A percentile compares a stretch with the other conserved stretches of the same genome.
Evolutionary conservation across 306 rosid genomes (phyloP).

Genomic region (Alnus glutinosa): DNA sequence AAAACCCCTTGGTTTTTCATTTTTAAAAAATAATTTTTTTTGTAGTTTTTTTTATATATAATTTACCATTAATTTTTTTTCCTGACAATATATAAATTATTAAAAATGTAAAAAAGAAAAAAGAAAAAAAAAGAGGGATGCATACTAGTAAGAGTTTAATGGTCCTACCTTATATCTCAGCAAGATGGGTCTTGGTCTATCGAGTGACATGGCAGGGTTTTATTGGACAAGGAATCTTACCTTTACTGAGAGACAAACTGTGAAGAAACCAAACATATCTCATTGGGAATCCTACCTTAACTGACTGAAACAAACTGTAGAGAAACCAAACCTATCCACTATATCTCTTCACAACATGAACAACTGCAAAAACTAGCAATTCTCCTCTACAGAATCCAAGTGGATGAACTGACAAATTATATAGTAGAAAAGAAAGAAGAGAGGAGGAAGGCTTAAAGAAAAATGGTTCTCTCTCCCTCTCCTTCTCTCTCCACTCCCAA

Average conservation of each 20-base stretch:
- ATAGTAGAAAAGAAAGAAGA: not conserved
- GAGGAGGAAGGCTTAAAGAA: conserved; percentile 10
- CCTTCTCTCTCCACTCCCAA: conserved; percentile 41
- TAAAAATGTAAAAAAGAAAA: no score
- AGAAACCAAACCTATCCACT: not conserved
- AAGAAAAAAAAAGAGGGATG: no score
- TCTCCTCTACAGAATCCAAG: not conserved
- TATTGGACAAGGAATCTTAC: conserved; percentile 9
- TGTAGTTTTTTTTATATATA: no score
- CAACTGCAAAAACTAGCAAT: not conserved
- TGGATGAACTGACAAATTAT: conserved; percentile 34
- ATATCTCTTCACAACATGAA: not conserved
- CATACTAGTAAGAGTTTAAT: no score
- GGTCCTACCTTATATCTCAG: no score
- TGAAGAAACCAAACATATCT: not conserved
- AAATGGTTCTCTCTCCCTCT: conserved; percentile 56
- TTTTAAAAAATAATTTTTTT: no score
- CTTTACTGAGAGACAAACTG: not conserved
- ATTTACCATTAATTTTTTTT: no score
- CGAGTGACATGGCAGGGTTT: conserved; percentile 9
- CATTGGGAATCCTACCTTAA: not conserved
- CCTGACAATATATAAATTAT: no score
- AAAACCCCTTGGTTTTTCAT: no score
- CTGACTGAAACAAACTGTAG: not conserved
- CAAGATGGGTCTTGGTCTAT: not conserved